Percentiles rank a stretch among this genome's conserved stretches.
Conservation (phyloP, 2,329 filamentous ascomycete species). For the Colletotrichum liaoningense region DNA sequence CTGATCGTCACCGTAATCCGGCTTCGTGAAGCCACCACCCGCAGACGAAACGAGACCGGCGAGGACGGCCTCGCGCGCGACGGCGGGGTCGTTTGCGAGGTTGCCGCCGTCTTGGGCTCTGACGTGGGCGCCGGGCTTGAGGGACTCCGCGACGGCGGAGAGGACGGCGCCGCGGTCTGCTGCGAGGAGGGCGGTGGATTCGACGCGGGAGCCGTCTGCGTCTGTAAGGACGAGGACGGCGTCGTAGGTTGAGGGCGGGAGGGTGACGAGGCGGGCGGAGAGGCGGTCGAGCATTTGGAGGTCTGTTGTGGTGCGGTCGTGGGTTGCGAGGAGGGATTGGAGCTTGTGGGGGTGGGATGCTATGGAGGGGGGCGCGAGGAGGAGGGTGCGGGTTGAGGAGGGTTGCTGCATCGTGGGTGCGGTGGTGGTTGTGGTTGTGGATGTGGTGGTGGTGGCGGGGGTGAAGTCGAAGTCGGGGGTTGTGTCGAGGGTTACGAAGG, state of each 20-base stretch:
- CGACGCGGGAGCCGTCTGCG: constrained; percentile 71
- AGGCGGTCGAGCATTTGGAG: constrained; percentile 98
- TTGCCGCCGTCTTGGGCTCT: constrained; percentile 76
- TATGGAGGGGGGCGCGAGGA: constrained; percentile 91
- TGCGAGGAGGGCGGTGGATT: constrained; percentile 76
- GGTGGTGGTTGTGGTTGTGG: constrained; percentile 42
- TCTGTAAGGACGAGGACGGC: constrained; percentile 86
- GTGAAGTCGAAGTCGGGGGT: constrained; percentile 63
- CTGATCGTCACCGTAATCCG: constrained; percentile 66
- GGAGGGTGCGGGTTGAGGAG: constrained; percentile 71
- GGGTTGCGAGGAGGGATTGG: constrained; percentile 74
- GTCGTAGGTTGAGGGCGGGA: constrained; percentile 84
- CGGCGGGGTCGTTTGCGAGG: constrained; percentile 54
- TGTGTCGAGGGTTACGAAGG: constrained; percentile 65
- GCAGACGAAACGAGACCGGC: constrained; percentile 77
- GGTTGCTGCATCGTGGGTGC: constrained; percentile 38
- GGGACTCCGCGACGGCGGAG: constrained; percentile 68
- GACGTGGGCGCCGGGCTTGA: constrained; percentile 73
- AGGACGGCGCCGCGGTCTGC: constrained; percentile 70
- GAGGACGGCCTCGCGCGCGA: constrained; percentile 83
- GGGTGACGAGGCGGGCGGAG: constrained; percentile 80
- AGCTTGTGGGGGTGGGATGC: constrained; percentile 86
- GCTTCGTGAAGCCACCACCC: constrained; percentile 78
- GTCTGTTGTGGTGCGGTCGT: constrained; percentile 83
- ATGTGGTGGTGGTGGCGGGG: constrained; percentile 34